Percentiles rank a stretch among this genome's conserved stretches.
These are phyloP conservation scores for Fusarium austroafricanum DNA, from an alignment of 2,329 filamentous ascomycete genomes.

Conservation along the genomic window DNA sequence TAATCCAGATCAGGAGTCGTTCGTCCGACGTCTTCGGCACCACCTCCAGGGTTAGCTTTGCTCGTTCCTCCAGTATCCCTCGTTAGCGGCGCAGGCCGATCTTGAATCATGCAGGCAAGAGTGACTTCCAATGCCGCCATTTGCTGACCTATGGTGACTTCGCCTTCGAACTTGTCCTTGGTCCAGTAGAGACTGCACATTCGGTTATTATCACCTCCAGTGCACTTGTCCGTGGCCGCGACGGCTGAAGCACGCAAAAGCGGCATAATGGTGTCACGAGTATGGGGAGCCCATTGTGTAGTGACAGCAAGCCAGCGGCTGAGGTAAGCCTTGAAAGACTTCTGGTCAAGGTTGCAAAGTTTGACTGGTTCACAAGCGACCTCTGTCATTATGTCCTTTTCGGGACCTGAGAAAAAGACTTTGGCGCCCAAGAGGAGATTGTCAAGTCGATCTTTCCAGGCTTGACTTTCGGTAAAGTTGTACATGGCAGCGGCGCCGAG, in stretches of 20 bases:
- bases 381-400: conserved; percentile 71
- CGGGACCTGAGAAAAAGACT: conserved; percentile 65
- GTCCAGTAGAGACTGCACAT: conserved; percentile 73
- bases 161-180: conserved; percentile 67
- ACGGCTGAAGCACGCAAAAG: conserved; percentile 66
- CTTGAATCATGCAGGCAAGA: conserved; percentile 68
- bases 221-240: conserved; percentile 68
- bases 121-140: conserved; percentile 76
- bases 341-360: conserved; percentile 71
- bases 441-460: conserved; percentile 70
- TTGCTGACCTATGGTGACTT: conserved; percentile 74
- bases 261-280: conserved; percentile 63
- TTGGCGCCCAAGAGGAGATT: conserved; percentile 65
- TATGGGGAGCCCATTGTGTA: conserved; percentile 73
- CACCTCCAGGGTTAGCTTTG: conserved; percentile 58
- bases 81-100: conserved; percentile 58
- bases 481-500: conserved; percentile 76
- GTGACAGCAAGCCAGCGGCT: conserved; percentile 71
- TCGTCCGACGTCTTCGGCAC: conserved; percentile 60
- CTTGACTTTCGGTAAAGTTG: conserved; percentile 65
- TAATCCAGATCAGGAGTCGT: conserved; percentile 46
- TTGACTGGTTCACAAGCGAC: conserved; percentile 72
- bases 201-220: conserved; percentile 65
- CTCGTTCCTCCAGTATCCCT: conserved; percentile 69
- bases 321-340: conserved; percentile 73